A percentile compares a stretch with the other conserved stretches of the same genome.
Evolutionary conservation across 805 yeast genomes (phyloP).

Genomic region (Saccharomycopsis capsularis): DNA sequence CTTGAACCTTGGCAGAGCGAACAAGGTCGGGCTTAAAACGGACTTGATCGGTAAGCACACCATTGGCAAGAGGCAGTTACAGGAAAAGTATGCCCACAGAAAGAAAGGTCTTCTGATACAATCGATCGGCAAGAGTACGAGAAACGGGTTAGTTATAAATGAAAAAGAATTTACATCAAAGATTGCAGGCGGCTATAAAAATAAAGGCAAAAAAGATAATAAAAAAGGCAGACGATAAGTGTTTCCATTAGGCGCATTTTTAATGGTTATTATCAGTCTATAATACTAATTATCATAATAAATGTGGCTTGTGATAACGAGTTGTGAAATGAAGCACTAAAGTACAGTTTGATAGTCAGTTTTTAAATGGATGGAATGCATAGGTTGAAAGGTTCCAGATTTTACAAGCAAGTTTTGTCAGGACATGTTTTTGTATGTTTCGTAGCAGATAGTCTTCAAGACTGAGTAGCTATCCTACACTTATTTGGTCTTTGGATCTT

Average conservation of each 20-base stretch:
- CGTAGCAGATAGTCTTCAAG: too few species aligned
- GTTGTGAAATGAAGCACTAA: too few species aligned
- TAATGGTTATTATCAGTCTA: too few species aligned
- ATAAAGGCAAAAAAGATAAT: background rate
- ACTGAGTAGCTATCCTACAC: too few species aligned
- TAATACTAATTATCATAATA: too few species aligned
- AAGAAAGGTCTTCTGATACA: conserved; percentile 76
- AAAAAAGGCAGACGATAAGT: background rate
- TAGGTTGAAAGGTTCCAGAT: too few species aligned
- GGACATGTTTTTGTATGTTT: too few species aligned
- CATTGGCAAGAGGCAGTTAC: conserved; percentile 42
- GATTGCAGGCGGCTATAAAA: conserved; percentile 25
- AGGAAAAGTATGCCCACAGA: conserved; percentile 37
- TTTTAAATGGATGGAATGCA: too few species aligned
- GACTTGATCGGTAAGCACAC: conserved; percentile 39
- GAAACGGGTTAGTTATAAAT: conserved; percentile 70
- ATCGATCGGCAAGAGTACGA: conserved; percentile 67
- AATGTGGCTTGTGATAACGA: too few species aligned
- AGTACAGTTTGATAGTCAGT: too few species aligned
- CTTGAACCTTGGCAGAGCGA: conserved; percentile 47
- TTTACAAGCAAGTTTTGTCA: too few species aligned
- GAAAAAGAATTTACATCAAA: conserved; percentile 55
- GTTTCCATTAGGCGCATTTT: too few species aligned
- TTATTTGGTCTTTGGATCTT: conserved; percentile 14
- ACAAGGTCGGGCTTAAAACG: conserved; percentile 36